Base-by-base conservation (phyloP, 768 basidiomycete species). In the Tulasnella sp. region DNA sequence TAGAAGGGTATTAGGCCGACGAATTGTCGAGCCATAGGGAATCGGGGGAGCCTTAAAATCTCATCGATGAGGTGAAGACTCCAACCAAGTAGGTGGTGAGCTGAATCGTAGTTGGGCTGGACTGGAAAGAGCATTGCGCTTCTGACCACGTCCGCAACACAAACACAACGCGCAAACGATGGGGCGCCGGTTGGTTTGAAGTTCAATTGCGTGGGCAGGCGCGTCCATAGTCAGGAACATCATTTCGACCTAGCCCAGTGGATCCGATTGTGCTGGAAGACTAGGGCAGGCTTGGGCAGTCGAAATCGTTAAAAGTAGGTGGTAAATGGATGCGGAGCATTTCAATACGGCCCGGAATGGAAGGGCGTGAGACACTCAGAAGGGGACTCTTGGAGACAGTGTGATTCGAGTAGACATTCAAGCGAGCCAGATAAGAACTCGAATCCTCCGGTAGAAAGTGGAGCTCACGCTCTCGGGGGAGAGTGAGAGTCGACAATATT, bases 401-500 rank as follows among this genome's bases (percentile, higher is more conserved):
- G 64, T 1, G 64, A 69, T 69, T 69, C 64, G 64, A 69, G 64
- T 37, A 37, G 31, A 69, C 34, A 31, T 31, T 18, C 64, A 28
- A 37, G 34, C 31, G 64, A 69, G 64, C 64, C 64, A 69, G 11
- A 16, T 28, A 69, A 8, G 18, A 69, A 69, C 24, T 69, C 64
- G 34, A 37, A 31, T 20, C 34, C 28, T 28, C 34, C 16, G 34
- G 64, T 34, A 34, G 11, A 69, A 37, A 31, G 24, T 24, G 34
- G 64, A 16, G 28, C 34, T 69, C 34, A 69, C 31, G 64, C 64
- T 14, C 64, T 69, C 64, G 64, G 16, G 20, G 79, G 79, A 42
- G 79, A 80, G 58, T 80, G 72, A 28, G 81, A 82, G 34, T 97
- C 94, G 76, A 95, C 90, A 31, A 93, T 89, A 69, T 89, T 93